These are phyloP conservation scores for Apiospora marii DNA, from an alignment of 2,329 filamentous ascomycete genomes.

Conservation along the genomic window DNA sequence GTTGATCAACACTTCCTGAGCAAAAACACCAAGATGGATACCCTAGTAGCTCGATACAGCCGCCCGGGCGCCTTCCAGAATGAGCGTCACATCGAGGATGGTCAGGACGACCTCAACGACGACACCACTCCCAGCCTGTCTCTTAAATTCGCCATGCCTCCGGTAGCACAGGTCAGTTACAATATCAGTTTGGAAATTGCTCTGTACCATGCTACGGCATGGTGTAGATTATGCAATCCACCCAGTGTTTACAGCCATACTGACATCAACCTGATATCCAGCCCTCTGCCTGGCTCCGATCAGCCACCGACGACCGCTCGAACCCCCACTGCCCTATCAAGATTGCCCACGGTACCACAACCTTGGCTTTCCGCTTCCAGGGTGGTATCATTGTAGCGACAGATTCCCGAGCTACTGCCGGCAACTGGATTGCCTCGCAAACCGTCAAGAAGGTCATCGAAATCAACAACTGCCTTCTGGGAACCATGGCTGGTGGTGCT, in stretches of 20 bases:
- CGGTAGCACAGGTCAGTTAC: slow-evolving; percentile 80
- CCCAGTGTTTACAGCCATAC: neutral
- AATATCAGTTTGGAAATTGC: slow-evolving; percentile 27
- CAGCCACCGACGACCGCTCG: slow-evolving; percentile 94
- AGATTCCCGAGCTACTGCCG: slow-evolving; percentile 94
- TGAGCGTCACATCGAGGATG: slow-evolving; percentile 75
- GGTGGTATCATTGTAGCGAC: slow-evolving; percentile 98
- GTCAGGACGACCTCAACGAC: slow-evolving; percentile 75
- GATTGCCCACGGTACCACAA: slow-evolving; percentile 98
- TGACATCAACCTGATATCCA: slow-evolving; percentile 46
- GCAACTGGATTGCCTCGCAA: slow-evolving; percentile 99
- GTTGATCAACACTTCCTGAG: neutral
- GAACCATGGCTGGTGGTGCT: slow-evolving; percentile 98
- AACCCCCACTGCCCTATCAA: slow-evolving; percentile 99
- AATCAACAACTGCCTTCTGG: slow-evolving; percentile 92
- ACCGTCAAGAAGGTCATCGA: slow-evolving; percentile 99
- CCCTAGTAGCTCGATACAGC: slow-evolving; percentile 91
- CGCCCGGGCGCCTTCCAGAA: slow-evolving; percentile 75
- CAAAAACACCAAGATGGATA: slow-evolving; percentile 73
- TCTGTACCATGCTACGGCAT: neutral
- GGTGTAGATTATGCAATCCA: neutral
- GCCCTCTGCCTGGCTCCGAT: slow-evolving; percentile 94
- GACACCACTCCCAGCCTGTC: slow-evolving; percentile 79
- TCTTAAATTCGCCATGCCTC: slow-evolving; percentile 94
- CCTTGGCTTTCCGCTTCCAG: slow-evolving; percentile 96